Percentiles rank a stretch among this genome's conserved stretches.
Evolutionary conservation across 2,329 filamentous ascomycete genomes (phyloP).

Genomic region (Ceratocystis ficicola): DNA sequence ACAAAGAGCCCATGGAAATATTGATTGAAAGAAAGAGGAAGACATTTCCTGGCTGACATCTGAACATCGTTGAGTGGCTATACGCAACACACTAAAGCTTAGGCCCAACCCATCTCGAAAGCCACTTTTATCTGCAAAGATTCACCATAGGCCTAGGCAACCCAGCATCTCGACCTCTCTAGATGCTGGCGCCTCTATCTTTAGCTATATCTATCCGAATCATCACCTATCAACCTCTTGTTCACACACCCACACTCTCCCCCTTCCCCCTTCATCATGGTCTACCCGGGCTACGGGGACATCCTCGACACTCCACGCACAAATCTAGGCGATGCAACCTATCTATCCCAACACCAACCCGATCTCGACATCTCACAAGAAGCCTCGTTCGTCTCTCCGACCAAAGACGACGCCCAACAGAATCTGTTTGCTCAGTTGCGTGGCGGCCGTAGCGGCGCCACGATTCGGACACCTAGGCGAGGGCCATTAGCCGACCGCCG

Average conservation of each 20-base stretch:
- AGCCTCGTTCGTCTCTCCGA: conserved; percentile 72
- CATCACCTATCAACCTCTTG: neutral
- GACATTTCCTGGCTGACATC: too few species aligned
- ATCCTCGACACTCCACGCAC: conserved; percentile 78
- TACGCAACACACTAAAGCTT: too few species aligned
- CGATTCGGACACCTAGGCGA: conserved; percentile 51
- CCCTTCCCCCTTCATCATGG: conserved; percentile 37
- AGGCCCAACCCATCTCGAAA: too few species aligned
- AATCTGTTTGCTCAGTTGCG: conserved; percentile 66
- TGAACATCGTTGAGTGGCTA: too few species aligned
- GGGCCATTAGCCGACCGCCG: conserved; percentile 58
- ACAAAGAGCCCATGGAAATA: neutral
- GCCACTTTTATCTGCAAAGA: too few species aligned
- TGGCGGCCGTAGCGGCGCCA: conserved; percentile 41
- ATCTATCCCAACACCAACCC: conserved; percentile 50
- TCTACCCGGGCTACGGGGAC: conserved; percentile 47
- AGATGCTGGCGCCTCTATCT: too few species aligned
- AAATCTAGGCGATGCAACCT: conserved; percentile 72
- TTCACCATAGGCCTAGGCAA: too few species aligned
- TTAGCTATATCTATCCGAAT: neutral
- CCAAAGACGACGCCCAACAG: conserved; percentile 47
- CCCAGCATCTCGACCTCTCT: too few species aligned
- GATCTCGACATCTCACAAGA: conserved; percentile 80
- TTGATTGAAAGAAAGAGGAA: too few species aligned
- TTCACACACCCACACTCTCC: neutral